Conservation (phyloP, 768 basidiomycete genomes). For the Clathrus columnatus region DNA sequence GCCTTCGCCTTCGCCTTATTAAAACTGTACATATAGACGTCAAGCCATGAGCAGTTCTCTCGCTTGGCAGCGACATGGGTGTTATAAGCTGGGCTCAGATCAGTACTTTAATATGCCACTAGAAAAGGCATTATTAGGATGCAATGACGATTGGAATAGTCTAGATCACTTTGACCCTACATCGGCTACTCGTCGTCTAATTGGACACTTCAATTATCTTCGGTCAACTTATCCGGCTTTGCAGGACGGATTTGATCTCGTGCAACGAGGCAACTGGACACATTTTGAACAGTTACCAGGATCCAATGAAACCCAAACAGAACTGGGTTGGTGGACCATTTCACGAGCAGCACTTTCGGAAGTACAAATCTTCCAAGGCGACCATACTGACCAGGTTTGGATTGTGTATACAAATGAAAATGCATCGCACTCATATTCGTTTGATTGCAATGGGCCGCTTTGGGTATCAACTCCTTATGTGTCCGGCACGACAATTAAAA, state of each 20-base stretch:
- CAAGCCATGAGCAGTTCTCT: constrained; percentile 78
- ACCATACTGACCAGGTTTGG: constrained; percentile 65
- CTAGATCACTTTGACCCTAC: constrained; percentile 95
- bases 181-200: constrained; percentile 61
- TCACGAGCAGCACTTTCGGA: constrained; percentile 52
- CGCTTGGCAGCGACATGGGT: constrained; percentile 92
- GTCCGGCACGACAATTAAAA: constrained; percentile 53
- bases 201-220: constrained; percentile 64
- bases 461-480: constrained; percentile 81
- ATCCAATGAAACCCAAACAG: constrained; percentile 71
- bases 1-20: neutral
- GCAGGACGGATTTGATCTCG: constrained; percentile 83
- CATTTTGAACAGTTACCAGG: constrained; percentile 69
- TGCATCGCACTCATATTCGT: constrained; percentile 50
- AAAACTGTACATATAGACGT: constrained; percentile 56
- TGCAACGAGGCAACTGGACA: constrained; percentile 82
- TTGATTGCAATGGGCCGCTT: constrained; percentile 42
- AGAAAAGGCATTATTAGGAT: constrained; percentile 69
- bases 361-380: constrained; percentile 56
- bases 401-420: constrained; percentile 85
- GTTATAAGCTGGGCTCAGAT: constrained; percentile 80
- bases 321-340: constrained; percentile 84
- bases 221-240: constrained; percentile 61
- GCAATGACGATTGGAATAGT: constrained; percentile 84
- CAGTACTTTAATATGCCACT: constrained; percentile 95